Conservation (phyloP, 208 protist genomes). For the Acanthamoeba sp. region DNA sequence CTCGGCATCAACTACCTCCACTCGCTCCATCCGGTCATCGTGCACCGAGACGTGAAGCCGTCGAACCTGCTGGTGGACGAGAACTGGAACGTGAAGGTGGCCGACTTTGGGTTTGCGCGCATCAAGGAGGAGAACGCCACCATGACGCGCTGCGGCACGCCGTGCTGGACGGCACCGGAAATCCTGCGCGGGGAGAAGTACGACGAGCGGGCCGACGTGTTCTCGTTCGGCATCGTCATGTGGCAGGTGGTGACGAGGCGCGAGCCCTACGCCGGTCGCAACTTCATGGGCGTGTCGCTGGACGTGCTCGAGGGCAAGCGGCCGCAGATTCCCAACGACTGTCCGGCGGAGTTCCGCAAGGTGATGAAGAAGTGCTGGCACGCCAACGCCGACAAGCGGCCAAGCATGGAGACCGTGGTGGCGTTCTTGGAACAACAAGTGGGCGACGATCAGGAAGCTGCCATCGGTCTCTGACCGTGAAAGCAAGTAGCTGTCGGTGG, state of each 20-base stretch:
- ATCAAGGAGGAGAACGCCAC: slow-evolving; percentile 75
- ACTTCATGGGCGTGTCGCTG: background rate
- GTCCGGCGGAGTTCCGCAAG: background rate
- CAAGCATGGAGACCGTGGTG: background rate
- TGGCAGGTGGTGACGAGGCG: background rate
- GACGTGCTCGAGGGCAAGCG: slow-evolving; percentile 1
- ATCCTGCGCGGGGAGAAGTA: slow-evolving; percentile 41
- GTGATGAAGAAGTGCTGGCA: slow-evolving; percentile 12
- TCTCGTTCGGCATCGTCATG: slow-evolving; percentile 53
- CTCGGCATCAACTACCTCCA: no score
- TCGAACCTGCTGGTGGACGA: slow-evolving; percentile 63
- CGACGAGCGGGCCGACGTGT: slow-evolving; percentile 34
- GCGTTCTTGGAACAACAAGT: background rate
- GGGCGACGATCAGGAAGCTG: background rate
- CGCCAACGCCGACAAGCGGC: background rate
- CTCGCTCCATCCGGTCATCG: no score
- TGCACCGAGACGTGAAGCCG: no score
- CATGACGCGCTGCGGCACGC: slow-evolving; percentile 72
- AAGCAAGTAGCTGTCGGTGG: no score
- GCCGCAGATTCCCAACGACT: background rate
- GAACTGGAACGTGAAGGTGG: slow-evolving; percentile 84
- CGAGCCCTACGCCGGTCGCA: background rate
- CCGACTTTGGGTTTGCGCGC: slow-evolving; percentile 71
- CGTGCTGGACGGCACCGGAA: slow-evolving; percentile 60
- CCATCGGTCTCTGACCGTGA: no score